Evolutionary conservation across 2,329 filamentous ascomycete species (phyloP).

Genomic region (Aspergillus sclerotialis): DNA sequence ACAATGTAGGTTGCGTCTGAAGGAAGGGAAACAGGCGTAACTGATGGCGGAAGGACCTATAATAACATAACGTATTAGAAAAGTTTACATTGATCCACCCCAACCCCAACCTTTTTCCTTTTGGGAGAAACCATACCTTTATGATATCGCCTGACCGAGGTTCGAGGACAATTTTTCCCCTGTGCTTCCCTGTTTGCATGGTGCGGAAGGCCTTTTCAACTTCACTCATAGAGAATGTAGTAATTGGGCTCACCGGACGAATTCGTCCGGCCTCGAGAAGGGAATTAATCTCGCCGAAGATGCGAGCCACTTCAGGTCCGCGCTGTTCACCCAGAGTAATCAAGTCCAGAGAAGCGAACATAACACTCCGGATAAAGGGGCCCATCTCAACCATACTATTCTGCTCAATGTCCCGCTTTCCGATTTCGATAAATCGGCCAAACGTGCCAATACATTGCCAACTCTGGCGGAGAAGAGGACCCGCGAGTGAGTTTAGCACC

Average conservation of each 20-base stretch:
- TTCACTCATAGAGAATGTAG: neutral
- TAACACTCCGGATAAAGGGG: neutral
- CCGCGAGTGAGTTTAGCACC: conserved; percentile 8
- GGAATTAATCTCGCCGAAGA: neutral
- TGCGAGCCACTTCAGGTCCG: neutral
- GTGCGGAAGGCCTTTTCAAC: neutral
- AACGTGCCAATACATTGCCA: conserved; percentile 16
- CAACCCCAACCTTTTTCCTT: too few relatives aligned
- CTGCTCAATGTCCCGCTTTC: conserved; percentile 16
- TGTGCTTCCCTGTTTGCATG: neutral
- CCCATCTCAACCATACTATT: conserved; percentile 23
- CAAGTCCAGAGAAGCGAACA: neutral
- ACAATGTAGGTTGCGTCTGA: neutral
- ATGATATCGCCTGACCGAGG: neutral
- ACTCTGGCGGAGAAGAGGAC: conserved; percentile 5
- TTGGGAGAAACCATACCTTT: too few relatives aligned
- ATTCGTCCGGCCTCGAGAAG: neutral
- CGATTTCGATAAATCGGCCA: conserved; percentile 41
- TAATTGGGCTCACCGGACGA: neutral
- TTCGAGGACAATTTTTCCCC: neutral
- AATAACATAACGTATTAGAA: neutral
- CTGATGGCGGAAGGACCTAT: neutral
- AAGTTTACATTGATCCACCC: too few relatives aligned
- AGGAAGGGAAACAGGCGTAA: neutral
- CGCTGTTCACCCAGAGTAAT: neutral